These are phyloP conservation scores for Ceratocystis eucalypticola DNA, from an alignment of 2,329 filamentous ascomycete species.

Conservation along the genomic window DNA sequence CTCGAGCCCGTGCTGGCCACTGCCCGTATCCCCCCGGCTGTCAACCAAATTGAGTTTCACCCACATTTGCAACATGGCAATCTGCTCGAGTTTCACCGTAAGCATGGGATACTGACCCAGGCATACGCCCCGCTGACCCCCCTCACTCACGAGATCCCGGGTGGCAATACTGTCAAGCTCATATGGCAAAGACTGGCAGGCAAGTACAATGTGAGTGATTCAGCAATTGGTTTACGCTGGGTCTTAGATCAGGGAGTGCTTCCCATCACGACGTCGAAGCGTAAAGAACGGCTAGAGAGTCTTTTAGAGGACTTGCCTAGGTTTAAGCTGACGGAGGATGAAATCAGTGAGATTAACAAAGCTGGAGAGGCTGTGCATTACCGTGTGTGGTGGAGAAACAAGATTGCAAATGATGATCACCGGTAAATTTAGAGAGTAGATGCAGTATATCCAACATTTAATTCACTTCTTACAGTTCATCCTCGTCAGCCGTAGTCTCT, in stretches of 20 bases:
- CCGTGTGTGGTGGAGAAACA: constrained; percentile 43
- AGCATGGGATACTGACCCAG: constrained; percentile 42
- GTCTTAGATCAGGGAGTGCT: constrained; percentile 45
- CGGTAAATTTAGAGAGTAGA: constrained; percentile 24
- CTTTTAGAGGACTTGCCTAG: constrained; percentile 37
- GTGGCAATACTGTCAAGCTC: constrained; percentile 40
- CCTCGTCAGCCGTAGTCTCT: constrained; percentile 10
- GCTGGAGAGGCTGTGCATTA: constrained; percentile 47
- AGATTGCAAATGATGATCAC: constrained; percentile 40
- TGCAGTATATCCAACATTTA: background rate
- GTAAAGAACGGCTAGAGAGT: constrained; percentile 42
- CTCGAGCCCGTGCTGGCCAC: constrained; percentile 44
- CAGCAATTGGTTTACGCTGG: constrained; percentile 47
- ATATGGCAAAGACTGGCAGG: constrained; percentile 37
- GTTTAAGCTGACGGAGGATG: constrained; percentile 47
- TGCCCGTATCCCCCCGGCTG: constrained; percentile 48
- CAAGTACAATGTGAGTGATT: constrained; percentile 45
- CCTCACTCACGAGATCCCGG: constrained; percentile 31
- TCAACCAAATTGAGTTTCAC: constrained; percentile 74
- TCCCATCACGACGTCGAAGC: constrained; percentile 46
- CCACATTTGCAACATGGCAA: constrained; percentile 56
- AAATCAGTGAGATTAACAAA: constrained; percentile 43
- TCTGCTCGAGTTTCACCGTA: constrained; percentile 43
- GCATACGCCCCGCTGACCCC: constrained; percentile 45
- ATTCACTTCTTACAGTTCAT: constrained; percentile 1